Evolutionary conservation across 106 monocot species (phyloP), one percentile per base, ranked within the genome.

Genomic region (Narthecium ossifragum): DNA sequence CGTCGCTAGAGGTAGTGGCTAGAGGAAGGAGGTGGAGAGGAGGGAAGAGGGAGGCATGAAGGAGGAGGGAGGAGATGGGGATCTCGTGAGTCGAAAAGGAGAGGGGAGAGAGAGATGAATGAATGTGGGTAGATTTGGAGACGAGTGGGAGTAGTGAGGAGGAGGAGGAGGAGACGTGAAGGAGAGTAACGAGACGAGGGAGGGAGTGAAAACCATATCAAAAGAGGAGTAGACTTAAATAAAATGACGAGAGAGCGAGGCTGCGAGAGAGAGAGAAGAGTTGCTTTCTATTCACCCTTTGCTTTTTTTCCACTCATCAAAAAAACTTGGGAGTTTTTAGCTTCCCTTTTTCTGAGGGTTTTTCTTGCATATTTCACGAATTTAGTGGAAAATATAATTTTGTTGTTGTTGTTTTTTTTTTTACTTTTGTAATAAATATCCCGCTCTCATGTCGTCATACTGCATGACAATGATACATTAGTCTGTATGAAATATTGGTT

Each of bases 71-170:
- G 24, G 28, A 53, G 59, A 65, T 34, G 66, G 31, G 66, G 57
- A 73, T 73, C 73, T 73, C 73, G 73, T 67, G 73, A 67, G 26
- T 0, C 23, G 66, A 66, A 73, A 60, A 59, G n/a, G n/a, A n/a
- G n/a, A n/a, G n/a, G n/a, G n/a, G 9, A 34, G 26, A 46, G 61
- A 67, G 74, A 40, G 62, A 74, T 67, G 67, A 53, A 67, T 68
- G 74, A 74, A 68, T 68, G 74, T 51, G 37, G 54, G 55, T 64
- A 71, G 71, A 71, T 71, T 61, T 60, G 58, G 49, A 58, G 48
- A 13, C 1, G 59, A 2, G 39, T 20, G 21, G 32, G 26, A 31
- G 53, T 8, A 45, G 11, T 38, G 8, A 55, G 55, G 26, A 26
- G 33, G 38, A 3, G 38, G 15, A 17, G 31, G 46, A 9, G 23